A percentile compares a stretch with the other conserved stretches of the same genome.
Conservation (phyloP, 345 rosid genomes). For the Arabis hirsuta region DNA sequence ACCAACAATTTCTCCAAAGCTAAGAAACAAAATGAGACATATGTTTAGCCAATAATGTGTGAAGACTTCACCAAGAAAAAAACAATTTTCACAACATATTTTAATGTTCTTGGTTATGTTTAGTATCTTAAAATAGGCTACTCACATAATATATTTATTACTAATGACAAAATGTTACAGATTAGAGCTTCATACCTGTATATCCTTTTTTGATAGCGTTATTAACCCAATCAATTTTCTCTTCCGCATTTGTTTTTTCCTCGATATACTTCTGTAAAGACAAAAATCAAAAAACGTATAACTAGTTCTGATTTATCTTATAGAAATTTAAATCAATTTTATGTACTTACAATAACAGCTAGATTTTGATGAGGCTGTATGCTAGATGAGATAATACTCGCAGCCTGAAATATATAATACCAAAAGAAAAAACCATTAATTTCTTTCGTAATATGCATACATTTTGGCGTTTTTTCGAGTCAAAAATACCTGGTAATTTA, state of each 20-base stretch:
- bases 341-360: conserved; percentile 56
- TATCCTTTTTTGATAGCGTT: conserved; percentile 70
- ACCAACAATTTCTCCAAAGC: conserved; percentile 74
- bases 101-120: too few species aligned
- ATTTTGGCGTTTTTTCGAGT: background rate
- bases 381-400: conserved; percentile 71
- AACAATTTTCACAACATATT: too few species aligned
- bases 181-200: conserved; percentile 48
- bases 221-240: conserved; percentile 56
- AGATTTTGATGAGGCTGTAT: conserved; percentile 85
- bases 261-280: conserved; percentile 55
- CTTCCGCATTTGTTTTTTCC: conserved; percentile 57
- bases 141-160: too few species aligned
- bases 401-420: conserved; percentile 51
- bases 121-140: too few species aligned
- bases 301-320: background rate
- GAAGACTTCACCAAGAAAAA: background rate
- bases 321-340: background rate
- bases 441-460: conserved; percentile 6
- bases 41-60: background rate
- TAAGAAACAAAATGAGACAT: conserved; percentile 40
- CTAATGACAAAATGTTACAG: background rate
- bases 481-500: conserved; percentile 66
- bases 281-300: background rate
- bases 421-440: background rate